Base-by-base conservation (phyloP, 306 rosid species). In the Parietaria judaica region DNA sequence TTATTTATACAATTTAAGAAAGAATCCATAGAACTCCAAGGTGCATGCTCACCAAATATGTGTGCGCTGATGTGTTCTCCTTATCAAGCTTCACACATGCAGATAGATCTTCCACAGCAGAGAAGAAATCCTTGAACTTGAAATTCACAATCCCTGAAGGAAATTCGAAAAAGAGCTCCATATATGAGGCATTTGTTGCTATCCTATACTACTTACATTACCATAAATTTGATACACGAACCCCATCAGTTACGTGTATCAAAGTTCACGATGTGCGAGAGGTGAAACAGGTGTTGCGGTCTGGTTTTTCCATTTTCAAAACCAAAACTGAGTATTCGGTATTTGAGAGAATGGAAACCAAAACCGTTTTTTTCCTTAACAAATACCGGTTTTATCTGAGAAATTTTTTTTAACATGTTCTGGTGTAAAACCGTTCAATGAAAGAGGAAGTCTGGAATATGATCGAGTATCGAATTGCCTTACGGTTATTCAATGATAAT, bases 121-220 rank as follows among this genome's bases (percentile, higher is more conserved):
- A 80, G 60, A 70, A 51, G 83, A 88, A 85, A 57, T 85, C 88
- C 76, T 85, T 85, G 69, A 88, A 85, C 83, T 88, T 88, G 83
- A 85, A 88, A 74, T 78, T 79, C 72, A 82, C 88, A 56, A 89
- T 89, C 71, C 95, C 95, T 89, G 74, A 74, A 23, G 31, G 31
- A 23, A 23, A 23, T 1, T 0, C 31, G 31, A 72, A 61, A 61
- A 71, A 41, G 7, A 6, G 60, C 14, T 11, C 45, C 45, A 10
- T 49, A 4, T 49, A 49, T 1, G 13, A 9, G 53, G 9, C 53
- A 49, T 49, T 49, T 49, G 53, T 5, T 2, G 13, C 15, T 4
- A n/a, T n/a, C 9, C 6, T n/a, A n/a, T n/a, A 49, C 6, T 6
- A 49, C 14, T 10, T 4, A 49, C 1, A 9, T 23, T 49, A 49